A percentile compares a stretch with the other conserved stretches of the same genome.
phyloP scores from a whole-genome alignment of 441 rosid species.

The Populus hybrid region DNA sequence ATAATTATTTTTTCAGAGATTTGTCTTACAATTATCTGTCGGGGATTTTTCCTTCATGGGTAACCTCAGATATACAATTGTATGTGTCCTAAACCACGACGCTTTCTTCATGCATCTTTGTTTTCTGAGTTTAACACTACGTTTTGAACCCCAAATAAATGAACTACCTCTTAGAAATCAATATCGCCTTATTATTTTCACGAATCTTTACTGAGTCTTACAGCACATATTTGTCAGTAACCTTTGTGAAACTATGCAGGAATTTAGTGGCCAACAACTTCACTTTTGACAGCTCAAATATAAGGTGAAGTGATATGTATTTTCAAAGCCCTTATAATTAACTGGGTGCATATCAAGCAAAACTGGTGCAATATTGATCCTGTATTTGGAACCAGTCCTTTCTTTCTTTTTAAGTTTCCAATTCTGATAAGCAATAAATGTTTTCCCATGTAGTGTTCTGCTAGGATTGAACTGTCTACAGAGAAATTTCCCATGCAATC shows the following conservation, averaged over 20 bases:
- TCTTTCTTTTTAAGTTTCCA: not conserved
- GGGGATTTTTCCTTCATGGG: slow-evolving; percentile 33
- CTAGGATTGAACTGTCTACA: slow-evolving; percentile 37
- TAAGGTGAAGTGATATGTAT: slow-evolving; percentile 10
- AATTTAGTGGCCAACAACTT: slow-evolving; percentile 30
- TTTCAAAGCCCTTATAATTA: not conserved
- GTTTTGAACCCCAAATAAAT: not conserved
- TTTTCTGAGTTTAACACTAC: not conserved
- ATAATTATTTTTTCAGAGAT: slow-evolving; percentile 22
- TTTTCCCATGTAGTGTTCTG: slow-evolving; percentile 20
- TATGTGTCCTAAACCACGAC: slow-evolving; percentile 14
- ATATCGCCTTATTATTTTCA: not conserved
- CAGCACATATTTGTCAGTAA: not conserved
- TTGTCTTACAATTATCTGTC: slow-evolving; percentile 35
- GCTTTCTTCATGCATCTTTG: not conserved
- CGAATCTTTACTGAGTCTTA: not conserved
- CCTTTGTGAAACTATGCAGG: slow-evolving; percentile 17
- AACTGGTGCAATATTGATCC: not conserved
- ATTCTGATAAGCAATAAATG: slow-evolving; percentile 1
- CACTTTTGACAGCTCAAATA: slow-evolving; percentile 25
- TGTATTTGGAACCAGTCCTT: not conserved
- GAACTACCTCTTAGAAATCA: not conserved
- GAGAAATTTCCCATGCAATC: slow-evolving; percentile 29
- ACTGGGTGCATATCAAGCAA: not conserved
- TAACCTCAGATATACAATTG: slow-evolving; percentile 24